Base-by-base conservation (phyloP, 768 basidiomycete genomes). In the Panaeolus papilionaceus region DNA sequence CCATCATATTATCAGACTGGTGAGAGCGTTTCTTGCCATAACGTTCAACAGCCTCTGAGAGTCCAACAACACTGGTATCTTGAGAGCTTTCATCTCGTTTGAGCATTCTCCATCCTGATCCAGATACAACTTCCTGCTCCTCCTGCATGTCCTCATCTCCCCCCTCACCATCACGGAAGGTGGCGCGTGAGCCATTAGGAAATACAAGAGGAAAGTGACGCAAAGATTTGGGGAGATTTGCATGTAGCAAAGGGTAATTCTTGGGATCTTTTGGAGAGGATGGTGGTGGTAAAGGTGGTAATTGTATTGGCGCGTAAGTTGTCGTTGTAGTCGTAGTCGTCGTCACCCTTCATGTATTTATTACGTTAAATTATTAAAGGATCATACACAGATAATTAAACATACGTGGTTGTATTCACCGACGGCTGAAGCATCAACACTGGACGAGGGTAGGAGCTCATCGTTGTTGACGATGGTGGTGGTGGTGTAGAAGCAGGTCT, bases 291-390 rank as follows among this genome's bases (percentile, higher is more conserved):
- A 95, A 79, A 8, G 90, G 79, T 1, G 94, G 94, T 2, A 95
- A 77, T 44, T 88, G 90, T 69, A 95, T 94, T n/a, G 94, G 94
- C 65, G 94, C 91, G 80, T 95, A 94, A 11, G 91, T 89, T 2
- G 94, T 95, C 1, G 94, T 95, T 1, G 94, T 95, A 0, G 92
- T 94, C 1, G 94, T 95, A n/a, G 92, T 95, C 62, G 94, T 95
- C 72, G 93, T 91, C 73, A 95, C 92, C 64, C 94, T 95, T 75
- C 42, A 33, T 33, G 33, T 2, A 71, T 47, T 70, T 67, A 68
- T 70, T 62, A 66, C 68, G 71, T 72, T 69, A 75, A 65, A 75
- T 73, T 66, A 76, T 44, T 51, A 65, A 62, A 49, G 62, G 62
- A 63, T 23, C 33, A n/a, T 23, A 9, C 37, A 62, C 28, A 11